Evolutionary conservation across 805 yeast genomes (phyloP).

Genomic region (Danielia reshetovae): DNA sequence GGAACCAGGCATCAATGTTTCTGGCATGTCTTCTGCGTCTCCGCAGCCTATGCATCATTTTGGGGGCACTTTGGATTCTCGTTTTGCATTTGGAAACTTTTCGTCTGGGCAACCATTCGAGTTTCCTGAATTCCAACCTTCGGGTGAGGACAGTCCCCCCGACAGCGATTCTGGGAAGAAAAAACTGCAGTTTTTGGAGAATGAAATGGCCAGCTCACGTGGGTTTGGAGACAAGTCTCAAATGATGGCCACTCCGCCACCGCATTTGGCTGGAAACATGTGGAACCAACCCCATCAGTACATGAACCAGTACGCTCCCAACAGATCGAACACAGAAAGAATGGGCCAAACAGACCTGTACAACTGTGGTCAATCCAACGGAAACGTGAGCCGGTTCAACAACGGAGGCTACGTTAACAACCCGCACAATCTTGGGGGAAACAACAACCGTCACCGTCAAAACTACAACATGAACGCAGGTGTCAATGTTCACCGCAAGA

Average conservation of each 20-base stretch:
- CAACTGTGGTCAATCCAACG: constrained; percentile 3
- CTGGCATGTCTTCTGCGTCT: constrained; percentile 4
- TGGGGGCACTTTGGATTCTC: constrained; percentile 21
- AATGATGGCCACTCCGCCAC: constrained; percentile 3
- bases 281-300: constrained; percentile 16
- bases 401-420: constrained; percentile 1
- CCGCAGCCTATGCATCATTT: constrained; percentile 20
- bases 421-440: neutral
- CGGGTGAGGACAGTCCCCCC: too few relatives aligned
- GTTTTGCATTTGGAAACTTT: constrained; percentile 9
- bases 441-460: constrained; percentile 5
- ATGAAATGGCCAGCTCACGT: neutral
- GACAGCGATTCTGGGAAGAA: neutral
- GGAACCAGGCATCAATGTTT: neutral
- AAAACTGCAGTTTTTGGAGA: neutral
- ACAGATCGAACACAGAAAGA: too few relatives aligned
- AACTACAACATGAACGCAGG: constrained; percentile 16
- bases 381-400: neutral
- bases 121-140: constrained; percentile 1
- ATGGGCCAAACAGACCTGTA: neutral
- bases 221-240: neutral
- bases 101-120: neutral
- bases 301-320: neutral
- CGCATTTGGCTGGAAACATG: constrained; percentile 9
- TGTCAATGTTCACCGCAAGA: constrained; percentile 43